Base-by-base conservation (phyloP, 2,329 filamentous ascomycete species). In the Pyrenophora tritici-repentis region DNA sequence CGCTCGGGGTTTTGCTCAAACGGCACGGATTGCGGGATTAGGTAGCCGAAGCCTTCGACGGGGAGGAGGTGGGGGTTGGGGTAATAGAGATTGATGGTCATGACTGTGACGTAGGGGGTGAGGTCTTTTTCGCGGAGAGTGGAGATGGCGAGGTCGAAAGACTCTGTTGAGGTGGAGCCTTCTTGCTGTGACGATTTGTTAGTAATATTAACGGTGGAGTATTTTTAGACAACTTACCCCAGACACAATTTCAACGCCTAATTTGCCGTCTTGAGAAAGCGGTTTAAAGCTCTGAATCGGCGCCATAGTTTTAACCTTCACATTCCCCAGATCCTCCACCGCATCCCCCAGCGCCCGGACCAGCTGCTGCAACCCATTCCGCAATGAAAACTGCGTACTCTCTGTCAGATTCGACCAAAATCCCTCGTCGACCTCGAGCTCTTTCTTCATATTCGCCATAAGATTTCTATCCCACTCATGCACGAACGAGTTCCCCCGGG, bases 61-160 rank as follows among this genome's bases (percentile, higher is more conserved):
- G 84, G 83, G 41, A 90, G 79, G 31, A 96, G 76, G 50, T 83
- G 68, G 6, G 86, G 80, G 36, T 84, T 79, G 1, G 81, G 78
- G 72, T 88, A 99, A 81, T 88, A 97, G 40, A 99, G 80, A 75
- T 96, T 97, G 55, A 99, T 88, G 2, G 92, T 89, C 86, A 92
- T 92, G 61, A 97, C 91, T 26, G 87, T 92, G 24, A 93, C 88
- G 31, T 87, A 84, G 45, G 83, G 81, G 13, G 83, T 82, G 36
- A 81, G 68, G 14, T 71, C 68, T 9, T 89, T 78, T 26, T 64
- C 49, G 47, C 64, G 65, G 41, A 72, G 64, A 6, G 67, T 62
- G 36, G 67, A 71, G 45, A 71, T 58, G 46, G 61, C 64, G 40
- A 72, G 55, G 53, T 72, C 67, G 50, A 62, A 73, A 32, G 50